Percentiles rank a stretch among this genome's conserved stretches.
phyloP scores from a whole-genome alignment of 257 asterid genomes.

The Gynochthodes officinalis region DNA sequence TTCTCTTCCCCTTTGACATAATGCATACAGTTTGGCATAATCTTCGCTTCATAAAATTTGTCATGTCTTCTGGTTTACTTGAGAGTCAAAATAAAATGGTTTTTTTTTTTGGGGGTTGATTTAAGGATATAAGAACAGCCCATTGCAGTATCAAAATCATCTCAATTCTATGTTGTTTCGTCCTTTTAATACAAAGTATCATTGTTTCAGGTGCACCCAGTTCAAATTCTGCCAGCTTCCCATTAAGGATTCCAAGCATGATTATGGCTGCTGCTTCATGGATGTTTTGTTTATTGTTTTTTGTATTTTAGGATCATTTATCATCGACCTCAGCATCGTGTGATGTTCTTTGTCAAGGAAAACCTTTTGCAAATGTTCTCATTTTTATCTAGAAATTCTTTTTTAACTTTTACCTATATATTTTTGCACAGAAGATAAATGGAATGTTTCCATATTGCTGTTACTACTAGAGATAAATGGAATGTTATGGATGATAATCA shows the following conservation, averaged over 20 bases:
- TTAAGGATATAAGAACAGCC: too few relatives aligned
- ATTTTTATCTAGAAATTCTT: background rate
- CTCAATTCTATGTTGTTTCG: background rate
- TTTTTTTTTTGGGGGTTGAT: too few relatives aligned
- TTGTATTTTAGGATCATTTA: constrained; percentile 8
- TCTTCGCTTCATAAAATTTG: too few relatives aligned
- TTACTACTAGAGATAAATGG: too few relatives aligned
- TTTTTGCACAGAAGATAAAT: background rate
- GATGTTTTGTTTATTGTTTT: constrained; percentile 17
- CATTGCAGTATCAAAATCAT: too few relatives aligned
- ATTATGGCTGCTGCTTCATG: constrained; percentile 17
- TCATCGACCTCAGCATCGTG: background rate
- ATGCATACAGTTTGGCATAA: too few relatives aligned
- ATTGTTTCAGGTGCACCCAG: constrained; percentile 24
- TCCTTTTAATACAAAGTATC: background rate
- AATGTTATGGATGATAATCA: too few relatives aligned
- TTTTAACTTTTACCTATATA: background rate
- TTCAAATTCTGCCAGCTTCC: constrained; percentile 15
- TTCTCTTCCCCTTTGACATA: background rate
- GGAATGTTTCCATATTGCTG: background rate
- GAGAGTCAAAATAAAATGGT: too few relatives aligned
- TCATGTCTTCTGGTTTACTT: too few relatives aligned
- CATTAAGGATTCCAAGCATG: constrained; percentile 12
- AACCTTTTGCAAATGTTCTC: background rate
- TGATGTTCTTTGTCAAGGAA: background rate